These are phyloP conservation scores for Discostella pseudostelligera DNA, from an alignment of 108 stramenopile genomes.

Conservation along the genomic window DNA sequence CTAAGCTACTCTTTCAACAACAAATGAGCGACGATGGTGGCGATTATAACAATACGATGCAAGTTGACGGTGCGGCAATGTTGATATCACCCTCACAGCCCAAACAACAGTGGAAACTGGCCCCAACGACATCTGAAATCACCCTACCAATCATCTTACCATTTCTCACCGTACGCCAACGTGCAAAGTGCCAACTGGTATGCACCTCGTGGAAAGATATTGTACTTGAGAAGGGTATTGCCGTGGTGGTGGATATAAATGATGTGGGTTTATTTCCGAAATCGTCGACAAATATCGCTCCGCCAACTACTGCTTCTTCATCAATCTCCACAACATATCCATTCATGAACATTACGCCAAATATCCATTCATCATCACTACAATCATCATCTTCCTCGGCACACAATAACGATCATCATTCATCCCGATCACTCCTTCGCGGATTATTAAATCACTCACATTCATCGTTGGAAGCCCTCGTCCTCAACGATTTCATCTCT, in stretches of 20 bases:
- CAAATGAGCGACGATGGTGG: background rate
- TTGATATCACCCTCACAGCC: background rate
- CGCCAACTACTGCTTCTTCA: background rate
- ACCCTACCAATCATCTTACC: conserved; percentile 56
- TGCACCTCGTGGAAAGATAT: conserved; percentile 52
- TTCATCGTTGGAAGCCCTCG: conserved; percentile 50
- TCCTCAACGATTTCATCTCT: conserved; percentile 53
- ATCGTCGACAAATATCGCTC: background rate
- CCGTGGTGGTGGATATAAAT: conserved; percentile 50
- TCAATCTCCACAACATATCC: background rate
- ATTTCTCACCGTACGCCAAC: conserved; percentile 46
- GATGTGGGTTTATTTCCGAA: conserved; percentile 38
- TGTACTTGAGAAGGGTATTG: conserved; percentile 51
- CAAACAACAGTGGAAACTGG: conserved; percentile 28
- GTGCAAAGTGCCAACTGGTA: conserved; percentile 51
- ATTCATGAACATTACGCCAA: background rate
- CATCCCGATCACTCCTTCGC: conserved; percentile 34
- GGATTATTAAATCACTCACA: conserved; percentile 51
- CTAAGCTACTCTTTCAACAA: no score
- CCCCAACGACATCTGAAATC: conserved; percentile 48
- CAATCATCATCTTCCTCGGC: conserved; percentile 14
- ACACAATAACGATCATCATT: background rate
- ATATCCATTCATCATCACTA: conserved; percentile 3
- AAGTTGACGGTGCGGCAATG: background rate
- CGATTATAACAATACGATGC: background rate